Evolutionary conservation across 306 rosid species (phyloP).

Genomic region (Alnus glutinosa): DNA sequence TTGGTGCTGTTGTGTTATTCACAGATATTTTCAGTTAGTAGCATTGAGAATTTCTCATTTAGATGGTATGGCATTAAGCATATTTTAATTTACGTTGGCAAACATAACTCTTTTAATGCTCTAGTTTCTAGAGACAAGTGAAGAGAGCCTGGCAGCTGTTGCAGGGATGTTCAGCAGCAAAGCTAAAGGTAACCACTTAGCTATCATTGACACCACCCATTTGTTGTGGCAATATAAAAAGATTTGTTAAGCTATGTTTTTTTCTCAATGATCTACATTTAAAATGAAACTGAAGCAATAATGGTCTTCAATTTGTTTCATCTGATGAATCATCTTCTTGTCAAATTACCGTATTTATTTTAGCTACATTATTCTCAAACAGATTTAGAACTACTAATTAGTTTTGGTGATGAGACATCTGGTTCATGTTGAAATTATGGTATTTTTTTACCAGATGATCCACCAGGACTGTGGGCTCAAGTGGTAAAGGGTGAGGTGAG

Average conservation of each 20-base stretch:
- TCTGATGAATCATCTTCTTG: neutral
- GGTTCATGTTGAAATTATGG: neutral
- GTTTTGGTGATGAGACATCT: neutral
- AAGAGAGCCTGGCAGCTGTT: slow-evolving; percentile 96
- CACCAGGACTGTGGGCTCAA: neutral
- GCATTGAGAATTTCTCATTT: neutral
- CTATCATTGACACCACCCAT: neutral
- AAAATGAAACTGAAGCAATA: neutral
- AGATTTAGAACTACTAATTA: neutral
- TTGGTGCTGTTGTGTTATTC: neutral
- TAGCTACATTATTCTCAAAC: neutral
- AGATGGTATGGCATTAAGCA: neutral
- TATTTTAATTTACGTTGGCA: slow-evolving; percentile 7
- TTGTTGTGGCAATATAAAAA: neutral
- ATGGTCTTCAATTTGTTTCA: neutral
- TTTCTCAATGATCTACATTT: neutral
- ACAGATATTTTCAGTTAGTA: neutral
- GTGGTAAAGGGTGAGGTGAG: neutral
- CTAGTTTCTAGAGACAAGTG: slow-evolving; percentile 85
- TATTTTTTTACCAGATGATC: neutral
- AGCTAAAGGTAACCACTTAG: slow-evolving; percentile 81
- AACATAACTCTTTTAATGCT: slow-evolving; percentile 23
- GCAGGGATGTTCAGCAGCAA: slow-evolving; percentile 99
- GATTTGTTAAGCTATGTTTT: no score
- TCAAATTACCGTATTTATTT: neutral